Evolutionary conservation across 345 rosid genomes (phyloP).

Genomic region (Reutealis trisperma): DNA sequence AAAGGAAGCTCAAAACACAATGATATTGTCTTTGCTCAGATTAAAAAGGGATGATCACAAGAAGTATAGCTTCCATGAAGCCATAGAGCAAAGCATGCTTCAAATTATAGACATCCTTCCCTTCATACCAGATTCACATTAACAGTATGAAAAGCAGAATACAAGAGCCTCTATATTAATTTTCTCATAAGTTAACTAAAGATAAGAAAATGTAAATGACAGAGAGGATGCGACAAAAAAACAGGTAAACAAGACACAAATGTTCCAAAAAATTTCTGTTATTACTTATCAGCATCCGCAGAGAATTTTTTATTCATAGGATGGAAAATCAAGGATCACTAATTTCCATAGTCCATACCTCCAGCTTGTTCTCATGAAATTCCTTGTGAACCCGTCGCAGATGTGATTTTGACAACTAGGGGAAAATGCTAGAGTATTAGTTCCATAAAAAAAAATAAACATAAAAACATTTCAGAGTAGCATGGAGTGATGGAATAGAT

Average conservation of each 20-base stretch:
- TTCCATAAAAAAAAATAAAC: slow-evolving; percentile 10
- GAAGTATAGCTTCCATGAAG: background rate
- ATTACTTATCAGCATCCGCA: background rate
- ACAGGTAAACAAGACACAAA: slow-evolving; percentile 2
- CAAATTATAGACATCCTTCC: background rate
- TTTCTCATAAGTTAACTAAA: background rate
- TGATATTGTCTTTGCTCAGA: background rate
- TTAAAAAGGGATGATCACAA: background rate
- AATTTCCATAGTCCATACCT: slow-evolving; percentile 45
- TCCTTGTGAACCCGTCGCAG: slow-evolving; percentile 75
- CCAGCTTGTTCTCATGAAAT: slow-evolving; percentile 65
- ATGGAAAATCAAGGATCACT: slow-evolving; percentile 1
- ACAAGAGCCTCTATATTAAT: background rate
- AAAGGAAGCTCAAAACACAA: background rate
- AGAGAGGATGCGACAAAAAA: slow-evolving; percentile 6
- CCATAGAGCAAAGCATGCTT: background rate
- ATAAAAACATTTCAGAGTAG: background rate
- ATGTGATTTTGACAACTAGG: slow-evolving; percentile 75
- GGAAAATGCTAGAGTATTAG: slow-evolving; percentile 9
- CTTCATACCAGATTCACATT: background rate
- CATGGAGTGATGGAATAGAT: slow-evolving; percentile 4
- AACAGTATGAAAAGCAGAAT: background rate
- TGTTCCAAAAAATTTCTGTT: background rate
- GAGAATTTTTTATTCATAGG: background rate
- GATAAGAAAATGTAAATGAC: background rate